Percentiles rank a stretch among this genome's conserved stretches.
These are phyloP conservation scores for Suillus subaureus DNA, from an alignment of 768 basidiomycete species.

Conservation along the genomic window DNA sequence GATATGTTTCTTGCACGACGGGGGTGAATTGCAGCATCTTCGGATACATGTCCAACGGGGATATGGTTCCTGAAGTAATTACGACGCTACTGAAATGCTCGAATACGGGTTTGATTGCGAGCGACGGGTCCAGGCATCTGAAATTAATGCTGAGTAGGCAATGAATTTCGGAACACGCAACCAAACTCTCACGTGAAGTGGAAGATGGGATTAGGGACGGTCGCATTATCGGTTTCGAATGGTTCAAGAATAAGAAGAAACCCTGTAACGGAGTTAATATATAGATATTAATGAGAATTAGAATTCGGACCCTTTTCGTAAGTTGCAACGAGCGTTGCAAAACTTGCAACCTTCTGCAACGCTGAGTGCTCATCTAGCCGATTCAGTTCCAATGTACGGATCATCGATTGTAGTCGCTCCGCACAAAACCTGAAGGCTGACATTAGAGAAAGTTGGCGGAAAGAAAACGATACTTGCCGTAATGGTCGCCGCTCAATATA, in stretches of 20 bases:
- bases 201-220: slow-evolving; percentile 97
- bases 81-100: slow-evolving; percentile 98
- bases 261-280: slow-evolving; percentile 46
- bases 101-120: slow-evolving; percentile 97
- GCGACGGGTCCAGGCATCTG: slow-evolving; percentile 95
- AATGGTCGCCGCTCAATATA: slow-evolving; percentile 95
- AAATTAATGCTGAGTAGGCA: slow-evolving; percentile 16
- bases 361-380: slow-evolving; percentile 90
- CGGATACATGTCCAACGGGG: slow-evolving; percentile 99
- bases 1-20: slow-evolving; percentile 94
- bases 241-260: slow-evolving; percentile 97
- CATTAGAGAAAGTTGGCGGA: slow-evolving; percentile 7
- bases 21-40: slow-evolving; percentile 99
- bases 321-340: slow-evolving; percentile 95
- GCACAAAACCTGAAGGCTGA: slow-evolving; percentile 79
- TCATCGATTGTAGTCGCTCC: slow-evolving; percentile 91
- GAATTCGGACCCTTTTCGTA: slow-evolving; percentile 84
- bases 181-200: slow-evolving; percentile 80
- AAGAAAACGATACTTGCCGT: slow-evolving; percentile 53
- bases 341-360: slow-evolving; percentile 93
- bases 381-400: slow-evolving; percentile 87
- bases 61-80: slow-evolving; percentile 98
- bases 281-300: slow-evolving; percentile 6
- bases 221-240: slow-evolving; percentile 97
- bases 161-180: not conserved